Percentiles rank a stretch among this genome's conserved stretches.
These are phyloP conservation scores for Boletus insuetus DNA, from an alignment of 768 basidiomycete genomes.

Conservation along the genomic window DNA sequence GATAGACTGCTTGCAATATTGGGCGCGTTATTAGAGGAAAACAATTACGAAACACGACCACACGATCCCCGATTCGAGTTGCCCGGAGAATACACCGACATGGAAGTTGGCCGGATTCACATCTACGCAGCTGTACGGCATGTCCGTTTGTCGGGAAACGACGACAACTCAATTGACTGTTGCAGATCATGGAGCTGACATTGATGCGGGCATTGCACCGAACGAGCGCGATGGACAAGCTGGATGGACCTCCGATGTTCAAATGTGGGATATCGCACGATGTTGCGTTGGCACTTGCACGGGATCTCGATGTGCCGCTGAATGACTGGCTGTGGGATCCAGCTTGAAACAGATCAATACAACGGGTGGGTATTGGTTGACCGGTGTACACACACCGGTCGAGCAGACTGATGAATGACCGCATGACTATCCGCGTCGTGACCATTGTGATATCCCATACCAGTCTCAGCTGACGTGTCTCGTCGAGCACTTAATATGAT, in stretches of 20 bases:
- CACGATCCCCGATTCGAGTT: constrained; percentile 47
- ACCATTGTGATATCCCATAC: too few relatives aligned
- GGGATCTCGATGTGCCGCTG: constrained; percentile 54
- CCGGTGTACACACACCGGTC: too few relatives aligned
- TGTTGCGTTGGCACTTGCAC: constrained; percentile 51
- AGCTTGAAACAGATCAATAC: neutral
- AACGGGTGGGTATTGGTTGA: too few relatives aligned
- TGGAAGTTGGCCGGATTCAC: constrained; percentile 63
- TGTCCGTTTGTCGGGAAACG: neutral
- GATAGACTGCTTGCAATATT: constrained; percentile 81
- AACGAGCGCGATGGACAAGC: constrained; percentile 54
- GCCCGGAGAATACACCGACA: constrained; percentile 73
- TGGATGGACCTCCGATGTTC: constrained; percentile 70
- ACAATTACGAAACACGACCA: constrained; percentile 47
- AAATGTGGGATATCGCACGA: constrained; percentile 72
- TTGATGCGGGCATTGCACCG: constrained; percentile 66
- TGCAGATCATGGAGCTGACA: constrained; percentile 64
- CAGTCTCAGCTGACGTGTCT: too few relatives aligned
- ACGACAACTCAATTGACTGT: neutral
- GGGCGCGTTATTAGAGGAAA: constrained; percentile 73
- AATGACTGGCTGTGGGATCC: constrained; percentile 65
- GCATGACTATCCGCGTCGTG: too few relatives aligned
- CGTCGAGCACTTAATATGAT: too few relatives aligned
- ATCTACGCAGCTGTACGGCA: constrained; percentile 55
- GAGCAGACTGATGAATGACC: too few relatives aligned